Evolutionary conservation across 176 grass and related monocot genomes (phyloP).

Genomic region (Avena eriantha): DNA sequence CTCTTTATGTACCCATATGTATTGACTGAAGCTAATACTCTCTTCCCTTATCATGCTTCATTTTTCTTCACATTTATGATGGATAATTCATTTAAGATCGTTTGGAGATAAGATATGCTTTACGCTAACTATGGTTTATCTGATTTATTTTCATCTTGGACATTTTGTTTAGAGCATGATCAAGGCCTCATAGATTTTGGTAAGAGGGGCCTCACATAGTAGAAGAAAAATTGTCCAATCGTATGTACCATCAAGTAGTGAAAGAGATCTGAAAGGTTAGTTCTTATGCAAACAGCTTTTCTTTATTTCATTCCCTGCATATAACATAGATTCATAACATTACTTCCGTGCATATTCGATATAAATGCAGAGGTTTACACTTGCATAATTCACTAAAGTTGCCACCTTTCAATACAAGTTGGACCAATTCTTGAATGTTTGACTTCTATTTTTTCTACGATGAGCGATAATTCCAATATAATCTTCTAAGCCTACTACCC

Average conservation of each 20-base stretch:
- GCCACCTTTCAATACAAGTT: background rate
- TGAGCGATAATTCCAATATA: background rate
- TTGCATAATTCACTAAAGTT: background rate
- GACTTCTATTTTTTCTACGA: background rate
- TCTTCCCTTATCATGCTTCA: background rate
- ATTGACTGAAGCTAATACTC: no score
- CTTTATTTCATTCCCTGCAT: background rate
- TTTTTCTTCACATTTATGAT: background rate
- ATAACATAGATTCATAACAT: background rate
- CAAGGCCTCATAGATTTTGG: background rate
- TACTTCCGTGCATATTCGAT: background rate
- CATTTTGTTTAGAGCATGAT: background rate
- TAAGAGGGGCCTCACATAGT: background rate
- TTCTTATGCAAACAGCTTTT: background rate
- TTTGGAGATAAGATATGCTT: background rate
- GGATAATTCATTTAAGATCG: background rate
- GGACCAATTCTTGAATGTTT: background rate
- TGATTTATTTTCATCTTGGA: background rate
- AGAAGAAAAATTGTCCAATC: slow-evolving; percentile 36
- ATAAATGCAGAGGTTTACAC: background rate
- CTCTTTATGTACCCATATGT: background rate
- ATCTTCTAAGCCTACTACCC: background rate
- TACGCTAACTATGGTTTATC: background rate
- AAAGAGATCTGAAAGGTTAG: background rate
- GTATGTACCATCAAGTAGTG: slow-evolving; percentile 51